phyloP scores from a whole-genome alignment of 805 yeast genomes.

The Suhomyces tanzawaensis region DNA sequence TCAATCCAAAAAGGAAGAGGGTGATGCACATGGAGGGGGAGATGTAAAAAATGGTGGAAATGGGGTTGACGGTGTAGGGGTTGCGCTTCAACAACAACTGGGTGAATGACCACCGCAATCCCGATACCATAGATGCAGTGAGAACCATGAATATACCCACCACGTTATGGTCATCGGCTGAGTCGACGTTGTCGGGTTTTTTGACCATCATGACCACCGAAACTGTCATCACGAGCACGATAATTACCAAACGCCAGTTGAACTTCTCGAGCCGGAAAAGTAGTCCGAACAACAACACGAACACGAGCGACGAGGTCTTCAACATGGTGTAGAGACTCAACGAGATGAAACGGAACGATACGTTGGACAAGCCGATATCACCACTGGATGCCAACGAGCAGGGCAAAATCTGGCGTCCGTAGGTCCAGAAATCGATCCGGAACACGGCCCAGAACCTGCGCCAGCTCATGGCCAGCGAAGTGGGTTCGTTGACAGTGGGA shows the following conservation, averaged over 20 bases:
- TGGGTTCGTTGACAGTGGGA: slow-evolving; percentile 25
- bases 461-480: slow-evolving; percentile 6
- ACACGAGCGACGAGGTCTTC: slow-evolving; percentile 82
- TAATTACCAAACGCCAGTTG: slow-evolving; percentile 61
- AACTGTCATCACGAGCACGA: slow-evolving; percentile 73
- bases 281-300: slow-evolving; percentile 86
- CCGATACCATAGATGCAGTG: slow-evolving; percentile 76
- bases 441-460: slow-evolving; percentile 19
- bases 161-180: slow-evolving; percentile 18
- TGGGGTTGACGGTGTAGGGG: slow-evolving; percentile 65
- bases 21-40: slow-evolving; percentile 79
- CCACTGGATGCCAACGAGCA: slow-evolving; percentile 88
- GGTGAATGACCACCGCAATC: slow-evolving; percentile 93
- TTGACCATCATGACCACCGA: slow-evolving; percentile 90
- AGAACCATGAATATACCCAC: slow-evolving; percentile 75
- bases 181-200: slow-evolving; percentile 14
- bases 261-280: slow-evolving; percentile 74
- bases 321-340: slow-evolving; percentile 89
- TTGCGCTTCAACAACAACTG: slow-evolving; percentile 71
- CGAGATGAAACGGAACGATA: slow-evolving; percentile 74
- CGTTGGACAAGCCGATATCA: slow-evolving; percentile 91
- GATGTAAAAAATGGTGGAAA: slow-evolving; percentile 76
- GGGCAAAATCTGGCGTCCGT: slow-evolving; percentile 62
- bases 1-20: slow-evolving; percentile 58
- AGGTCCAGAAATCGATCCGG: slow-evolving; percentile 22